Percentiles rank a stretch among this genome's conserved stretches.
phyloP scores from a whole-genome alignment of 306 rosid genomes.

The Pueraria montana region DNA sequence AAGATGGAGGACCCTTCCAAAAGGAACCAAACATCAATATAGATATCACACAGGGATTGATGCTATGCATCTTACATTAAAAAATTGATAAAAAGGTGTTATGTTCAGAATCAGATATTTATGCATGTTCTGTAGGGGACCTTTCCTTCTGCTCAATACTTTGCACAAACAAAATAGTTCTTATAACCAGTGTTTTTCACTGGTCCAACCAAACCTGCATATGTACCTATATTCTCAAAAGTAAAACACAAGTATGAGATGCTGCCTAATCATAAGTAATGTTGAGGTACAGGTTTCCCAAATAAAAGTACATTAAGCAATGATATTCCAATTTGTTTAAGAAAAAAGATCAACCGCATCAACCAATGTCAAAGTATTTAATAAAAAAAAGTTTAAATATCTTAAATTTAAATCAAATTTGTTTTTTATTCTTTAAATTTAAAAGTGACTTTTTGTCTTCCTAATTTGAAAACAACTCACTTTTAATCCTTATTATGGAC shows the following conservation, averaged over 20 bases:
- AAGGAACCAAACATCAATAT: slow-evolving; percentile 28
- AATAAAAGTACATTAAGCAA: background rate
- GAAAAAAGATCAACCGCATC: background rate
- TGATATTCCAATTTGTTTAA: background rate
- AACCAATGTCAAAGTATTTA: background rate
- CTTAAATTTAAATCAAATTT: no score
- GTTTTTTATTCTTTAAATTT: no score
- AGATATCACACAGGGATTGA: slow-evolving; percentile 41
- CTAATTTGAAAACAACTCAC: no score
- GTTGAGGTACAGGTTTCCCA: background rate
- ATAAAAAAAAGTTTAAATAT: no score
- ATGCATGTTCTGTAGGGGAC: slow-evolving; percentile 45
- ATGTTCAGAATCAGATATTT: slow-evolving; percentile 26
- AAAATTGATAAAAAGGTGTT: background rate
- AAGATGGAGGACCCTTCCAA: slow-evolving; percentile 24
- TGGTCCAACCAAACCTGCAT: slow-evolving; percentile 35
- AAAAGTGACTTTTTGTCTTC: no score
- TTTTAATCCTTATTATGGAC: no score
- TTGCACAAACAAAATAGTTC: background rate
- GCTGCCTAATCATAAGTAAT: background rate
- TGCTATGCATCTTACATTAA: slow-evolving; percentile 38
- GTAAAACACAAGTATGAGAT: background rate
- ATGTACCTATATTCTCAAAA: slow-evolving; percentile 31
- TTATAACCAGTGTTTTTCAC: slow-evolving; percentile 4
- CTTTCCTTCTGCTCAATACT: slow-evolving; percentile 18